Evolutionary conservation across 495 filamentous ascomycete species (phyloP), one percentile per base, ranked within the genome.

Genomic region (Penicillium riverlandense): DNA sequence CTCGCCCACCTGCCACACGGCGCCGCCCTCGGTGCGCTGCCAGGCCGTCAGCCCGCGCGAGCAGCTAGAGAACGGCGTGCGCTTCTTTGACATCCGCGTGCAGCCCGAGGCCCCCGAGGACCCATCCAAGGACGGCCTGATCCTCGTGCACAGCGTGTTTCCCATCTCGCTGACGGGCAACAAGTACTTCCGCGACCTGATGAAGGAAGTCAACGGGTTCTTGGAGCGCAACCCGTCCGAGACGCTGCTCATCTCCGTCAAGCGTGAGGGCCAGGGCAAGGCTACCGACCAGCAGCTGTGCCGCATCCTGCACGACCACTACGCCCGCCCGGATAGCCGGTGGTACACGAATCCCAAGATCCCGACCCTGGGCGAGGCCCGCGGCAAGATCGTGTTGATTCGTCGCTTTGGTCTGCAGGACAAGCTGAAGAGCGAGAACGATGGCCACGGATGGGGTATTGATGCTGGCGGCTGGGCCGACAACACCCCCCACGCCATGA

Each of bases 31-130:
- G 1, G 92, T 98, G 10, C 85, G 92, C 43, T 98, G 92, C 66
- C 92, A 98, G 65, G 82, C 87, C 22, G 88, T 90, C 16, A 67
- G 76, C 36, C 76, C 89, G 6, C 72, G 70, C 35, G 78, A 79
- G 37, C 92, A 98, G 59, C 77, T 98, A 39, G 67, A 83, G 38
- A 94, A 95, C 65, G 92, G 92, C 31, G 83, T 97, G 15, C 88
- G 92, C 41, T 97, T 96, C 71, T 81, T 98, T 52, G 92, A 98
- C 59, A 81, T 98, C 47, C 83, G 92, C 36, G 86, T 87, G 34
- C 79, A 86, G 53, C 78, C 78, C 5, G 66, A 75, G 31, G 66
- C 70, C 52, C 76, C 79, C 6, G 68, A 77, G 12, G 68, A 83
- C 36, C 62, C 72, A 0, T 63, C 49, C 40, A 74, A 72, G 34